Percentiles rank a stretch among this genome's conserved stretches.
phyloP scores from a whole-genome alignment of 208 protist species.

The Vickermania spadyakhi region DNA sequence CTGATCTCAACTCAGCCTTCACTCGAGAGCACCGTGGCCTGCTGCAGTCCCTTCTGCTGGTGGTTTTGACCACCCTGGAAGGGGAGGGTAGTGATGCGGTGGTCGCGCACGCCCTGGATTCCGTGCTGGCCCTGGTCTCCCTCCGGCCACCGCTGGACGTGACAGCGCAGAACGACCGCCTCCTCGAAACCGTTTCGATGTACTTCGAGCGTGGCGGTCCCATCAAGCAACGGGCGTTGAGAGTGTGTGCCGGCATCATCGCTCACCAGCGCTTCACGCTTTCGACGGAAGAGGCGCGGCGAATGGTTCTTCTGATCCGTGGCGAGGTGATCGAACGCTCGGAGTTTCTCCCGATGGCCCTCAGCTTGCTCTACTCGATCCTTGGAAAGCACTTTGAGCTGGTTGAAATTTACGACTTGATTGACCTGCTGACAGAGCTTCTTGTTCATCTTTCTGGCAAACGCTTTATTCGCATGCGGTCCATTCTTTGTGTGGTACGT shows the following conservation, averaged over 20 bases:
- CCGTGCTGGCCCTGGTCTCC: slow-evolving; percentile 70
- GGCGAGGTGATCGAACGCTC: slow-evolving; percentile 76
- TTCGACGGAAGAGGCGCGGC: slow-evolving; percentile 39
- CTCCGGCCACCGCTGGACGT: slow-evolving; percentile 69
- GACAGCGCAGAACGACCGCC: slow-evolving; percentile 31
- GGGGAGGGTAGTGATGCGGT: slow-evolving; percentile 87
- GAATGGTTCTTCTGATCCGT: slow-evolving; percentile 51
- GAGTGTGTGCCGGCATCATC: slow-evolving; percentile 67
- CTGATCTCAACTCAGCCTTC: slow-evolving; percentile 58
- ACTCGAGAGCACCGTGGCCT: slow-evolving; percentile 60
- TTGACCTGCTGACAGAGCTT: slow-evolving; percentile 80
- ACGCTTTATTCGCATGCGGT: slow-evolving; percentile 54
- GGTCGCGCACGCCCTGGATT: slow-evolving; percentile 76
- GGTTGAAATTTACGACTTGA: slow-evolving; percentile 83
- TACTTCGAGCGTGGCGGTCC: slow-evolving; percentile 76
- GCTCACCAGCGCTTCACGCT: slow-evolving; percentile 65
- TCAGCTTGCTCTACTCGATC: slow-evolving; percentile 76
- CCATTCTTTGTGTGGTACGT: slow-evolving; percentile 60
- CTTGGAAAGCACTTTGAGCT: slow-evolving; percentile 81
- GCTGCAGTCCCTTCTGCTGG: slow-evolving; percentile 64
- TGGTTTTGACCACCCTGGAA: slow-evolving; percentile 69
- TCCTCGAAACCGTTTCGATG: slow-evolving; percentile 64
- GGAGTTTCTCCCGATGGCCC: slow-evolving; percentile 72
- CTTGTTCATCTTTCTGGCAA: slow-evolving; percentile 71
- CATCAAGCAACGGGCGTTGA: slow-evolving; percentile 86